Percentiles rank a stretch among this genome's conserved stretches.
These are phyloP conservation scores for Crithidia bombi DNA, from an alignment of 208 protist genomes.

Conservation along the genomic window DNA sequence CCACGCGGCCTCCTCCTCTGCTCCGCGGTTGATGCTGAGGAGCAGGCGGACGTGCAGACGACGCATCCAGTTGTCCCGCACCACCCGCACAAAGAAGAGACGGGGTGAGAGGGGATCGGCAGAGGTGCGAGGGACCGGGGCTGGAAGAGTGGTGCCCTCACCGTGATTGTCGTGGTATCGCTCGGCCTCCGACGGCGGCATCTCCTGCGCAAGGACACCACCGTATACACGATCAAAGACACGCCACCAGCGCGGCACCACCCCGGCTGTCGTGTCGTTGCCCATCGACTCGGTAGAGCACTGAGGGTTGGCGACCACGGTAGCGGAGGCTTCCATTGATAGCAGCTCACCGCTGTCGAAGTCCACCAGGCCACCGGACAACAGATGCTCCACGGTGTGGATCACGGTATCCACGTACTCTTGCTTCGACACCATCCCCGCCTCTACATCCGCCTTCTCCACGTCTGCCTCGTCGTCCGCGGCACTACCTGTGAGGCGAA, in stretches of 20 bases:
- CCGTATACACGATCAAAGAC: conserved; percentile 34
- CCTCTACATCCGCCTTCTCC: background rate
- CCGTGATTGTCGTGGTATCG: too few relatives aligned
- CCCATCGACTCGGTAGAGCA: background rate
- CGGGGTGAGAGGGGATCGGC: background rate
- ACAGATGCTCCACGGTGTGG: conserved; percentile 63
- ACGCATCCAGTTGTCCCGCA: background rate
- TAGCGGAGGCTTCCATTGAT: conserved; percentile 4
- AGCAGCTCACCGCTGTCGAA: conserved; percentile 64
- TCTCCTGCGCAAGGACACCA: too few relatives aligned
- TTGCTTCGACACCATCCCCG: conserved; percentile 41
- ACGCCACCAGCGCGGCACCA: conserved; percentile 25
- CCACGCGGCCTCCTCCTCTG: conserved; percentile 32
- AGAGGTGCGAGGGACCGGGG: background rate
- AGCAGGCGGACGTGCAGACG: conserved; percentile 80
- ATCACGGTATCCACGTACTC: conserved; percentile 60
- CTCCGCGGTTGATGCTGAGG: conserved; percentile 77
- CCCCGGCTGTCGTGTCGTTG: background rate
- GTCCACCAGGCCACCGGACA: conserved; percentile 68
- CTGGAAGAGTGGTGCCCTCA: background rate
- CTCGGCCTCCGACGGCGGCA: too few relatives aligned
- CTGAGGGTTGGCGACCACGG: conserved; percentile 1
- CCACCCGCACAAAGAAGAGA: background rate
- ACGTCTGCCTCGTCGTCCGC: background rate
- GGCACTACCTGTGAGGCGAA: background rate